Percentiles rank a stretch among this genome's conserved stretches.
Conservation (phyloP, 2,329 filamentous ascomycete species). For the Macrophomina pseudophaseolina region DNA sequence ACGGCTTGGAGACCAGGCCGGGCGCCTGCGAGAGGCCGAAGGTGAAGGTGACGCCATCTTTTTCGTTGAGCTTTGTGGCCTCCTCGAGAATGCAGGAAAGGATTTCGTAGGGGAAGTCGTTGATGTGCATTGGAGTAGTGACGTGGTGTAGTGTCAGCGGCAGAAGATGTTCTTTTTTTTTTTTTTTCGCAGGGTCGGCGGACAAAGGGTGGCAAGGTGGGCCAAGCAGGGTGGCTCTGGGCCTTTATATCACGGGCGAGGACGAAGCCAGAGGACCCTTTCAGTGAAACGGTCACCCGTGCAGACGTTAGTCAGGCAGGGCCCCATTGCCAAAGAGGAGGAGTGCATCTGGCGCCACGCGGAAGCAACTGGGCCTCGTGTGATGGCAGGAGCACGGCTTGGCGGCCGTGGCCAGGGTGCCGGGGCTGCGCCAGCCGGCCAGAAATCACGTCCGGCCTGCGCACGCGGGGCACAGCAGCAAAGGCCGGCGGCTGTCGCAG, state of each 20-base stretch:
- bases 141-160: neutral
- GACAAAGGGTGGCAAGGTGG: conserved; percentile 25
- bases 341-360: conserved; percentile 16
- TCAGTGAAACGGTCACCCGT: conserved; percentile 11
- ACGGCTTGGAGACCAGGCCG: conserved; percentile 51
- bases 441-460: neutral
- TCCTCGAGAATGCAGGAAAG: conserved; percentile 57
- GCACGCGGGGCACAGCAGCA: conserved; percentile 1
- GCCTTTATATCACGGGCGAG: conserved; percentile 24
- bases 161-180: neutral
- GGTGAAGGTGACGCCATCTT: conserved; percentile 55
- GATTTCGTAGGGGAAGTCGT: conserved; percentile 58
- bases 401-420: neutral
- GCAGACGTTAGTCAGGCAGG: conserved; percentile 16
- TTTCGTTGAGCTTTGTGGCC: conserved; percentile 54
- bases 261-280: conserved; percentile 17
- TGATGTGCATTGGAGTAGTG: conserved; percentile 50
- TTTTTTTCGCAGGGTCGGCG: neutral
- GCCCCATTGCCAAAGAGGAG: neutral
- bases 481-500: neutral
- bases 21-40: conserved; percentile 59
- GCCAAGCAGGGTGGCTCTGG: conserved; percentile 13
- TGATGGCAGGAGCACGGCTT: conserved; percentile 5
- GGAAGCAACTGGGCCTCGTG: conserved; percentile 1
- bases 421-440: neutral